A percentile compares a stretch with the other conserved stretches of the same genome.
Conservation (phyloP, 345 rosid genomes). For the Moringa oleifera region DNA sequence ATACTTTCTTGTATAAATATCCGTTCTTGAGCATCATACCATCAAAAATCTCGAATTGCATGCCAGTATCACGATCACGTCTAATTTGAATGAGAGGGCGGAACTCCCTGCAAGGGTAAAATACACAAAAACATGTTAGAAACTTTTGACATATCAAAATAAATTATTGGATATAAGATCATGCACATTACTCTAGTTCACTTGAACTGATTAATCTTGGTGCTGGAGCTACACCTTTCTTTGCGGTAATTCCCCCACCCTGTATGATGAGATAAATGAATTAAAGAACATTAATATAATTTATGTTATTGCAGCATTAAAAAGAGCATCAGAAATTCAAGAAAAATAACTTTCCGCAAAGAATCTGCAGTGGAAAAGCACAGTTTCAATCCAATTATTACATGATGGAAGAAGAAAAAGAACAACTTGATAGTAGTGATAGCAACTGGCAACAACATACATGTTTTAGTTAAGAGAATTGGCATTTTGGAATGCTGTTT, state of each 20-base stretch:
- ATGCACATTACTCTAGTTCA: slow-evolving; percentile 76
- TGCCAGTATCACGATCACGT: slow-evolving; percentile 83
- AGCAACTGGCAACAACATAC: too few relatives aligned
- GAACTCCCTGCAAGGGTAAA: slow-evolving; percentile 55
- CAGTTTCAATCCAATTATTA: too few relatives aligned
- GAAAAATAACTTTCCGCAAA: background rate
- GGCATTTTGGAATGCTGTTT: too few relatives aligned
- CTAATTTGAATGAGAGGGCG: slow-evolving; percentile 75
- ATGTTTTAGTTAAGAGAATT: too few relatives aligned
- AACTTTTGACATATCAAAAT: slow-evolving; percentile 8
- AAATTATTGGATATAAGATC: slow-evolving; percentile 10
- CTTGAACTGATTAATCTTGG: slow-evolving; percentile 82
- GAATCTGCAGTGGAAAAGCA: too few relatives aligned
- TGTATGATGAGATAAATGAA: slow-evolving; percentile 22
- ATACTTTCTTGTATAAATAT: slow-evolving; percentile 67
- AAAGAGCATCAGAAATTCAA: background rate
- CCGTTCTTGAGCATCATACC: slow-evolving; percentile 89
- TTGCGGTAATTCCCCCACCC: slow-evolving; percentile 72
- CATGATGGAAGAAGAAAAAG: too few relatives aligned
- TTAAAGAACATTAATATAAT: background rate
- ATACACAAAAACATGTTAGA: slow-evolving; percentile 6
- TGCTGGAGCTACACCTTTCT: slow-evolving; percentile 52
- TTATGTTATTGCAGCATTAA: background rate
- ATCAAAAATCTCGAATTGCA: slow-evolving; percentile 66
- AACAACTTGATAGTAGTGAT: too few relatives aligned